Evolutionary conservation across 306 rosid genomes (phyloP).

Genomic region (Geum urbanum): DNA sequence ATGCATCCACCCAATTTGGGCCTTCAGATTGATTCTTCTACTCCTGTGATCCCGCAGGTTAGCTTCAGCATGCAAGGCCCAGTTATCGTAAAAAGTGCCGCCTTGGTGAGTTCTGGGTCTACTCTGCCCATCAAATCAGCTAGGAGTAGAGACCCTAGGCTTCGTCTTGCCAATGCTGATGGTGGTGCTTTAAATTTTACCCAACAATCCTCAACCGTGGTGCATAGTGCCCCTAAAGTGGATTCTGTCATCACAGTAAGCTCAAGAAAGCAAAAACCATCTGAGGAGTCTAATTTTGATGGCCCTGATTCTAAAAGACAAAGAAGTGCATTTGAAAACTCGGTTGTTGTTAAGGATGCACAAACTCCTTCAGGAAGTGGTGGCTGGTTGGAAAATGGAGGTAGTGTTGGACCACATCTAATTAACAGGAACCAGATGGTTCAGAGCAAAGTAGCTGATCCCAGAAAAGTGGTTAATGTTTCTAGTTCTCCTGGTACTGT

Average conservation of each 20-base stretch:
- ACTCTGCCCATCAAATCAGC: slow-evolving; percentile 44
- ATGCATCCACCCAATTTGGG: slow-evolving; percentile 32
- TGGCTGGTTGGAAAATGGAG: slow-evolving; percentile 72
- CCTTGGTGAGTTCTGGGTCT: slow-evolving; percentile 34
- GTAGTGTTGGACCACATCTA: slow-evolving; percentile 40
- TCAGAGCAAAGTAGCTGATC: slow-evolving; percentile 43
- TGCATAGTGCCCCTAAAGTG: slow-evolving; percentile 45
- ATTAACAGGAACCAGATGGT: slow-evolving; percentile 40
- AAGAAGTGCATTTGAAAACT: slow-evolving; percentile 34
- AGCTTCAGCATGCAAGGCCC: slow-evolving; percentile 42
- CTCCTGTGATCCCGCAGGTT: slow-evolving; percentile 28
- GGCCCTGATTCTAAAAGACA: slow-evolving; percentile 56
- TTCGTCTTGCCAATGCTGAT: slow-evolving; percentile 62
- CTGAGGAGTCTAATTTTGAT: slow-evolving; percentile 52
- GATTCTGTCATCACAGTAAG: slow-evolving; percentile 42
- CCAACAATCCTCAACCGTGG: slow-evolving; percentile 32
- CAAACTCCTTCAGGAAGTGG: slow-evolving; percentile 42
- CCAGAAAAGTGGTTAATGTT: slow-evolving; percentile 30
- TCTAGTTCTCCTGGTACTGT: slow-evolving; percentile 30
- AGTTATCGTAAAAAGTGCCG: slow-evolving; percentile 33
- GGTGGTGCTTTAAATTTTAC: slow-evolving; percentile 46
- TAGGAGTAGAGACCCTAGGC: slow-evolving; percentile 95
- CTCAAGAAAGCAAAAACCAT: slow-evolving; percentile 67
- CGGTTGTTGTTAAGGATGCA: slow-evolving; percentile 36
- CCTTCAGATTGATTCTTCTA: slow-evolving; percentile 39